Evolutionary conservation across 345 rosid genomes (phyloP), one percentile per base, ranked within the genome.

Genomic region (Hibiscus syriacus): DNA sequence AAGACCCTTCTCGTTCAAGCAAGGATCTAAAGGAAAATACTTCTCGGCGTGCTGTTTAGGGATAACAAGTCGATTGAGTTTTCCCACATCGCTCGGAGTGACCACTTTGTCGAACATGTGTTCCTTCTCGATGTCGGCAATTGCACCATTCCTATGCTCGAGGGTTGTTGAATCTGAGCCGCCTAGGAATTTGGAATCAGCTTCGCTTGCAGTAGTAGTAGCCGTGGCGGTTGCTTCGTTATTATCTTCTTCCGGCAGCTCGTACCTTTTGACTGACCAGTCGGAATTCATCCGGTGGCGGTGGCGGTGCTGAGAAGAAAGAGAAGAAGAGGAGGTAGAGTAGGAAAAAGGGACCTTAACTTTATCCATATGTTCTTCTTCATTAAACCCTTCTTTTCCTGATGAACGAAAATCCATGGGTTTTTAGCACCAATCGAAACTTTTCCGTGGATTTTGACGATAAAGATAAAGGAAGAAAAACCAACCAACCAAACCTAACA

Each of bases 1-100:
- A 50, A 88, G 84, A 43, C 88, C 96, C 75, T 85, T 89, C 50
- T 87, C 88, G 78, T 83, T 86, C 1, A 84, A 34, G 13, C 92
- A 79, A 4, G 90, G 82, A 77, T 90, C 92, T 29, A 93, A 79
- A 0, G 97, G 98, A 71, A 90, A 89, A 75, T 83, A 85, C 77
- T 81, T 90, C 84, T 90, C 97, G 2, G 91, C 86, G 74, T 90
- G 84, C 63, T 87, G 87, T 64, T 82, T 86, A 0, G 90, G 83
- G 43, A 85, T 86, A 49, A 86, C 86, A 3, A 85, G 82, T 22
- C 87, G 80, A 62, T 90, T 85, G 4, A 84, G 82, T 74, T 87
- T 87, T 13, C 90, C 85, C 25, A 92, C 89, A 61, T 89, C 87
- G 71, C 92, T 82, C 7, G 94, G 87, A 1, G 90, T 86, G 17